Percentiles rank a stretch among this genome's conserved stretches.
Evolutionary conservation across 225 moss, liverwort and hornwort genomes (phyloP).

Genomic region (Pseudoscleropodium purum): DNA sequence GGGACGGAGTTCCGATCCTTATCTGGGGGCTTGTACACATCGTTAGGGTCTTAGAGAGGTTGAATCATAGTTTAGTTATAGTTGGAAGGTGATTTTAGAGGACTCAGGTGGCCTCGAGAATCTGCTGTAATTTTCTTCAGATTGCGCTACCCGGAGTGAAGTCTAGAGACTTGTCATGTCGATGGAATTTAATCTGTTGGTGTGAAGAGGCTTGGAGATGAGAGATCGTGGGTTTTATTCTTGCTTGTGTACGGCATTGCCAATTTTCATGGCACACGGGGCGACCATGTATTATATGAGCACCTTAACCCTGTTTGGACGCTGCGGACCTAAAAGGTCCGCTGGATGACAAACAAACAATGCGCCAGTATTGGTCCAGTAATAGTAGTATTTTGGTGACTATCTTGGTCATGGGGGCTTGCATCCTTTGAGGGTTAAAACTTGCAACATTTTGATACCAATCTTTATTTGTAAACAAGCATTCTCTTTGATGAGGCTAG

Average conservation of each 20-base stretch:
- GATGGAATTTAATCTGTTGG: conserved; percentile 10
- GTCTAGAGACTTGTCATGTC: conserved; percentile 15
- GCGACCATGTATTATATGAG: conserved; percentile 14
- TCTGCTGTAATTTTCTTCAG: conserved; percentile 11
- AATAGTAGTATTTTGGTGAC: neutral
- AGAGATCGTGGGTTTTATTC: conserved; percentile 8
- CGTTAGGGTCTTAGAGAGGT: neutral
- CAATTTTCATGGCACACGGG: conserved; percentile 11
- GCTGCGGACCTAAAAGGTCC: neutral
- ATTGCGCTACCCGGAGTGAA: conserved; percentile 2
- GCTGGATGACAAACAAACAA: neutral
- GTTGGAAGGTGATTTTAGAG: conserved; percentile 12
- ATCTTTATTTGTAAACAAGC: neutral
- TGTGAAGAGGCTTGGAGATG: neutral
- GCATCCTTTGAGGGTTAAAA: neutral
- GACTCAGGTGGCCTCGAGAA: neutral
- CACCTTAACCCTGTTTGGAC: neutral
- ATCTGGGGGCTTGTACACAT: conserved; percentile 34
- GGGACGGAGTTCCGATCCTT: conserved; percentile 21
- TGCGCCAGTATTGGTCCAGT: neutral
- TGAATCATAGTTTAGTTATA: conserved; percentile 9
- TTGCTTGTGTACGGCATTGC: conserved; percentile 8
- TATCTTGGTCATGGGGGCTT: neutral
- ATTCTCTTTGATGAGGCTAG: neutral
- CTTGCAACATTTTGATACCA: neutral